Percentiles rank a stretch among this genome's conserved stretches.
Conservation (phyloP, 2,329 filamentous ascomycete species). For the Colletotrichum sp. region DNA sequence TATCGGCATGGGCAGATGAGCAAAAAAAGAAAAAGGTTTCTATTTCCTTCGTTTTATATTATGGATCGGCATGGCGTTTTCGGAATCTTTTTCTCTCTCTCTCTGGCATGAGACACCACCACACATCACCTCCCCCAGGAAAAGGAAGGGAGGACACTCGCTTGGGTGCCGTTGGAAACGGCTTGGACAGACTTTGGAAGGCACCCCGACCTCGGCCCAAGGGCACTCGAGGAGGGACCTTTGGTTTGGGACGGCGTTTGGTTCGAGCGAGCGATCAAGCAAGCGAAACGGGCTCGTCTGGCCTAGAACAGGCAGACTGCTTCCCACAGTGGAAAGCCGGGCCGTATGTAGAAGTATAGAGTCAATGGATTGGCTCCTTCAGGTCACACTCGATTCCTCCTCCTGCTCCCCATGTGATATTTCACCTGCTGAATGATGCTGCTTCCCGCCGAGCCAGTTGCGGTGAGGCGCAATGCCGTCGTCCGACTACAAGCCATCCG, state of each 20-base stretch:
- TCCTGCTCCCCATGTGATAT: neutral
- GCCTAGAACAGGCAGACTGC: conserved; percentile 6
- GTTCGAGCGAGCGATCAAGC: neutral
- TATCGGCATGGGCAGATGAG: conserved; percentile 7
- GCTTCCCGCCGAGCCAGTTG: neutral
- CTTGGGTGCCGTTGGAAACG: conserved; percentile 8
- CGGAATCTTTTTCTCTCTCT: neutral
- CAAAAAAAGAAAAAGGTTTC: conserved; percentile 8
- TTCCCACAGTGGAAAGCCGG: conserved; percentile 7
- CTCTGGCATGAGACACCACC: neutral
- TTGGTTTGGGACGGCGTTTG: conserved; percentile 9
- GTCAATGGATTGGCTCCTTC: conserved; percentile 10
- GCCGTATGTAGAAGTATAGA: conserved; percentile 17
- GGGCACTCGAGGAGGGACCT: neutral
- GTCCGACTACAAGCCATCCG: neutral
- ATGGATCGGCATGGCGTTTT: conserved; percentile 9
- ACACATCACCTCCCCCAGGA: neutral
- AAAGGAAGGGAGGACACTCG: conserved; percentile 6
- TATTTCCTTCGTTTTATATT: neutral
- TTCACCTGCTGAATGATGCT: too few relatives aligned
- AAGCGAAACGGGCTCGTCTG: conserved; percentile 10
- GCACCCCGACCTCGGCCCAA: neutral
- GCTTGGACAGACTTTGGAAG: conserved; percentile 14
- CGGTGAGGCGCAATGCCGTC: neutral
- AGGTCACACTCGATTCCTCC: neutral